These are phyloP conservation scores for Mucor plumbeus DNA, from an alignment of 371 early-diverging fungal genomes.

Conservation along the genomic window DNA sequence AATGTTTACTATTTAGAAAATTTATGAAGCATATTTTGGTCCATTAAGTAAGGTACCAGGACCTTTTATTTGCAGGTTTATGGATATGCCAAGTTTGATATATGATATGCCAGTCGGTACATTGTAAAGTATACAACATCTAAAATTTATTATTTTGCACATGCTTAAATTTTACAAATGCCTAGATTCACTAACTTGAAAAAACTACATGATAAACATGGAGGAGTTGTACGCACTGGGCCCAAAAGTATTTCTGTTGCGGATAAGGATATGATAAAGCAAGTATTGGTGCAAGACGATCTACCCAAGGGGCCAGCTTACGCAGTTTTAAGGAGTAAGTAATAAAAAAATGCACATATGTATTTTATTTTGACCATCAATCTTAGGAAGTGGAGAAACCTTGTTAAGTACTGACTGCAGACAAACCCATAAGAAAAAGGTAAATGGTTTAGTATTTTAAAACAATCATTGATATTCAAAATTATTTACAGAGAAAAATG, in stretches of 20 bases:
- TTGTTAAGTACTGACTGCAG: slow-evolving; percentile 2
- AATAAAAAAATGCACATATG: background rate
- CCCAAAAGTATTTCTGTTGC: slow-evolving; percentile 14
- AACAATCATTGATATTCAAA: background rate
- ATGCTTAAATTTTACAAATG: background rate
- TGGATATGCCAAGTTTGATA: slow-evolving; percentile 10
- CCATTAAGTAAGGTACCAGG: slow-evolving; percentile 30
- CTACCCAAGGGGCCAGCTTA: slow-evolving; percentile 24
- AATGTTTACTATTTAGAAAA: background rate
- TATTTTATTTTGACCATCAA: background rate
- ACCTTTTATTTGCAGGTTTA: slow-evolving; percentile 32
- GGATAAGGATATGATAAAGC: slow-evolving; percentile 30
- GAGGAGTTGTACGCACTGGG: slow-evolving; percentile 30
- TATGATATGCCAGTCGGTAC: background rate
- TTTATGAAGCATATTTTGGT: slow-evolving; percentile 4
- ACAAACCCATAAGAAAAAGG: slow-evolving; percentile 35
- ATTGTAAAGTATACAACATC: background rate
- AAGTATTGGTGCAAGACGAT: slow-evolving; percentile 23
- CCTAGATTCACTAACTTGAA: slow-evolving; percentile 19
- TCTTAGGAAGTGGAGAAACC: background rate
- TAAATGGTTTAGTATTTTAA: slow-evolving; percentile 17
- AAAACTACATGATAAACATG: slow-evolving; percentile 23
- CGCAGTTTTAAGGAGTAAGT: slow-evolving; percentile 23
- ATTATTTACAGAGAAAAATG: slow-evolving; percentile 37
- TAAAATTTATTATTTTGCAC: background rate